Conservation (phyloP, 441 rosid genomes). For the Adansonia gregorii region DNA sequence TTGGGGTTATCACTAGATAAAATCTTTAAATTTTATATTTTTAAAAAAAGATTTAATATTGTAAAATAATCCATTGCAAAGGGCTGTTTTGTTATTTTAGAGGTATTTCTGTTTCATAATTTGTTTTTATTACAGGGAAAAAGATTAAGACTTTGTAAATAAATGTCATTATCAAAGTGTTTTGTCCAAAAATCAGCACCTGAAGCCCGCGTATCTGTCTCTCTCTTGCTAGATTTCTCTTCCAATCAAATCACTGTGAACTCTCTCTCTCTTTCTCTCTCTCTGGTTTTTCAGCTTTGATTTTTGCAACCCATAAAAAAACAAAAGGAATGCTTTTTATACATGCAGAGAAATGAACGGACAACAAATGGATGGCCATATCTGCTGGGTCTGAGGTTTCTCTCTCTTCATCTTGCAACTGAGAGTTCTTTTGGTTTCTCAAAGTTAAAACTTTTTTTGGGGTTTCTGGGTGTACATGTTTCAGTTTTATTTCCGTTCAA, state of each 20-base stretch:
- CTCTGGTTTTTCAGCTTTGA: conserved; percentile 25
- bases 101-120: background rate
- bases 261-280: conserved; percentile 20
- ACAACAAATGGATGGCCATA: conserved; percentile 23
- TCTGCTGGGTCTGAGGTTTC: conserved; percentile 45
- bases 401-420: conserved; percentile 37
- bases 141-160: conserved; percentile 24
- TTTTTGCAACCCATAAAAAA: conserved; percentile 1
- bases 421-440: conserved; percentile 31
- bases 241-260: conserved; percentile 43
- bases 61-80: background rate
- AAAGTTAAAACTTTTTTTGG: background rate
- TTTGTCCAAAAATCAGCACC: conserved; percentile 36
- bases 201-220: conserved; percentile 35
- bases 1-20: background rate
- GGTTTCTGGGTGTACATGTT: background rate
- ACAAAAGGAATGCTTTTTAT: background rate
- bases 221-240: conserved; percentile 45
- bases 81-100: conserved; percentile 34
- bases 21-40: no score
- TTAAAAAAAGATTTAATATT: background rate
- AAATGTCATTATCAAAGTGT: conserved; percentile 34
- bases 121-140: conserved; percentile 18
- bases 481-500: conserved; percentile 8
- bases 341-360: conserved; percentile 31